These are phyloP conservation scores for Austroboletus eburneus DNA, from an alignment of 768 basidiomycete species.

Conservation along the genomic window DNA sequence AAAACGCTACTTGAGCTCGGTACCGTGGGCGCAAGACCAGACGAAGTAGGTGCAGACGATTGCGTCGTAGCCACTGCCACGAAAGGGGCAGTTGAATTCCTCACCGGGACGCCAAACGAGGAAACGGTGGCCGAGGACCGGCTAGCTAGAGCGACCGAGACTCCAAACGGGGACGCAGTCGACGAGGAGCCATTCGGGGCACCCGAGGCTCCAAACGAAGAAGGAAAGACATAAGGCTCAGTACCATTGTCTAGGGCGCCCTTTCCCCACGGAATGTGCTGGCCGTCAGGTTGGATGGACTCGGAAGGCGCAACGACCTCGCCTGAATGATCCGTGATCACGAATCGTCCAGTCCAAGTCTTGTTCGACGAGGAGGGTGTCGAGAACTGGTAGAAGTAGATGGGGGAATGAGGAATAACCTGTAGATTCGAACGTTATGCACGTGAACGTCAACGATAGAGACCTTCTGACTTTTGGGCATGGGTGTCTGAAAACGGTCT, in stretches of 20 bases:
- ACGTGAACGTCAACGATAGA: not conserved
- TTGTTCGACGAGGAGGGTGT: slow-evolving; percentile 36
- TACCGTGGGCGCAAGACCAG: no score
- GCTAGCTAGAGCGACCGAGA: no score
- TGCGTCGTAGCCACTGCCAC: no score
- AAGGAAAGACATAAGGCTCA: not conserved
- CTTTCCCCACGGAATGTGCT: slow-evolving; percentile 59
- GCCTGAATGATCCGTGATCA: slow-evolving; percentile 54
- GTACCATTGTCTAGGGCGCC: slow-evolving; percentile 48
- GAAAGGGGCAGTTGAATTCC: no score
- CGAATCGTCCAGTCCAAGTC: slow-evolving; percentile 74
- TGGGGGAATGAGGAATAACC: slow-evolving; percentile 60
- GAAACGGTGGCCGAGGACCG: no score
- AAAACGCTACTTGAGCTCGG: no score
- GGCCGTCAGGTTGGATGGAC: slow-evolving; percentile 47
- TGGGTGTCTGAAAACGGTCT: slow-evolving; percentile 47
- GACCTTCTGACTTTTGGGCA: slow-evolving; percentile 58
- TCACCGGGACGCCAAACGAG: no score
- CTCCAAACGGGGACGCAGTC: no score
- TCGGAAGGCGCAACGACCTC: slow-evolving; percentile 46
- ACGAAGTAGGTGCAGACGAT: no score
- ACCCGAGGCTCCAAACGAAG: not conserved
- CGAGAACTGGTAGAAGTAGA: slow-evolving; percentile 82
- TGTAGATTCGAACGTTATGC: slow-evolving; percentile 18
- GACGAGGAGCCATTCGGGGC: no score